Evolutionary conservation across 176 grass and related monocot genomes (phyloP).

Genomic region (Hyparrhenia diplandra): DNA sequence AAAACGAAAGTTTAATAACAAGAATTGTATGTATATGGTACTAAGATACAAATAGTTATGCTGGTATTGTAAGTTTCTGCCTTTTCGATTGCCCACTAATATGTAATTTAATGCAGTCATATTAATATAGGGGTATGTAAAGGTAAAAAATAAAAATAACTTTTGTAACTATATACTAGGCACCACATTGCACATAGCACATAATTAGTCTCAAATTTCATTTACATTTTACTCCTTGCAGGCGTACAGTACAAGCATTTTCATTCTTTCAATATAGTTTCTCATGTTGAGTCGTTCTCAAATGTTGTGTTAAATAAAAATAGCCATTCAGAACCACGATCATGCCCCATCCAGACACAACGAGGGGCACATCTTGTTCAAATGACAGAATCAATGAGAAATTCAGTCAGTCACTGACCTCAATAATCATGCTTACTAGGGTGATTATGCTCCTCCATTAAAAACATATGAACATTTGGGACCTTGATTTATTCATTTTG

Average conservation of each 20-base stretch:
- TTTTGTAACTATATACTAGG: background rate
- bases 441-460: background rate
- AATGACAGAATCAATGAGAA: background rate
- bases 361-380: background rate
- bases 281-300: background rate
- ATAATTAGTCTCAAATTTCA: background rate
- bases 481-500: conserved; percentile 31
- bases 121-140: background rate
- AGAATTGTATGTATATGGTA: background rate
- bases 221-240: background rate
- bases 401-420: background rate
- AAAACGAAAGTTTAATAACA: background rate
- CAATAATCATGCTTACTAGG: background rate
- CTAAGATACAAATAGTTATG: background rate
- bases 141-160: background rate
- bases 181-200: background rate
- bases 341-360: background rate
- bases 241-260: background rate
- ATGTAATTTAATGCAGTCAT: no score
- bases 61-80: background rate
- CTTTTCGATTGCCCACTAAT: background rate
- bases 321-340: background rate
- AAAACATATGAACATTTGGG: background rate
- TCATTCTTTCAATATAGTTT: no score
- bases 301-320: background rate